Evolutionary conservation across 2,329 filamentous ascomycete genomes (phyloP).

Genomic region (Paecilomyces dactylethromorphus): DNA sequence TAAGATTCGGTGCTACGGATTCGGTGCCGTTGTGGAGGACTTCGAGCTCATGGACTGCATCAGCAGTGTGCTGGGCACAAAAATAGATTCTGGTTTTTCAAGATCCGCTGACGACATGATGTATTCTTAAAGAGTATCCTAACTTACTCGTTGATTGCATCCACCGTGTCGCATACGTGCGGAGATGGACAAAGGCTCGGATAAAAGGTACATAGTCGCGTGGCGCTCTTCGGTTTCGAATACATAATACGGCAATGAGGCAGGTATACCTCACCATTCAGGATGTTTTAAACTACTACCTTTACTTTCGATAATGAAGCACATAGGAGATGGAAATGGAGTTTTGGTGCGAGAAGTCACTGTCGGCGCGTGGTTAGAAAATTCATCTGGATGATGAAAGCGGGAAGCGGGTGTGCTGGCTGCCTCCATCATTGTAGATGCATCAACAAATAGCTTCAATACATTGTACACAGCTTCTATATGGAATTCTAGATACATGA

Average conservation of each 20-base stretch:
- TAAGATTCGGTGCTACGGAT: conserved; percentile 89
- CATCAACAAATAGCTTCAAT: no score
- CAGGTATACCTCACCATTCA: background rate
- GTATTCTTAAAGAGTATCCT: conserved; percentile 17
- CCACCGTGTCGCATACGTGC: background rate
- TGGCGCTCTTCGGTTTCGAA: background rate
- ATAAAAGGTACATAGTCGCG: background rate
- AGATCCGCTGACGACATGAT: conserved; percentile 24
- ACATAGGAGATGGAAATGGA: background rate
- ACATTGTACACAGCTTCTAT: no score
- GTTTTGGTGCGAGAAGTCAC: background rate
- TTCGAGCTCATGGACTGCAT: conserved; percentile 66
- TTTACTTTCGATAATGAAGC: background rate
- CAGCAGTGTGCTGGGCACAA: conserved; percentile 55
- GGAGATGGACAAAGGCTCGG: background rate
- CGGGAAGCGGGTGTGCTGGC: no score
- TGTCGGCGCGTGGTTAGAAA: background rate
- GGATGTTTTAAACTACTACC: background rate
- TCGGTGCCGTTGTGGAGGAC: conserved; percentile 64
- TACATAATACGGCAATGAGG: background rate
- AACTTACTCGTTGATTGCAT: background rate
- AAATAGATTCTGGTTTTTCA: conserved; percentile 21
- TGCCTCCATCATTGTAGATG: no score
- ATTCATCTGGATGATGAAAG: no score
- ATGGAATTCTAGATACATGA: no score